Evolutionary conservation across 1,139 yeast species (phyloP), one percentile per base, ranked within the genome.

Genomic region (Taphrina flavorubra): DNA sequence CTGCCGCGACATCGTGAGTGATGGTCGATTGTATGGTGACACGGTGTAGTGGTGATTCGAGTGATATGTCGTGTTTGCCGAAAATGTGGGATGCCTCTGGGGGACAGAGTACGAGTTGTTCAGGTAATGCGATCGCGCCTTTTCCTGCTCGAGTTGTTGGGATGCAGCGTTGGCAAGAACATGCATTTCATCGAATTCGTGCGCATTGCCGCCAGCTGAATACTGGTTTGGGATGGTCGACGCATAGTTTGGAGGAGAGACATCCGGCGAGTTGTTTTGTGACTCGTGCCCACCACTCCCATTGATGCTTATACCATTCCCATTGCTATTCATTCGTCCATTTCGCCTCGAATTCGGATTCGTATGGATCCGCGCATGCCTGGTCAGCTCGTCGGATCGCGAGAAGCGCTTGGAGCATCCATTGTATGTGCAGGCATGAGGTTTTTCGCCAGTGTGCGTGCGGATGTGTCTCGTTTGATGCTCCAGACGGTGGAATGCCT

Each of bases 401-500:
- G 94, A 87, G 76, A 92, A 92, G 71, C 89, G 85, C 78, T 92
- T 92, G 70, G 85, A 81, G 78, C 98, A 92, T 0, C 96, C 96
- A 0, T 96, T 96, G 74, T 85, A 91, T 7, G 88, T 84, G 78
- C 98, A 92, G 60, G 86, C 86, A 76, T 92, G 97, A 31, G 97
- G 97, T 77, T 91, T 90, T 76, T 92, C 97, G 46, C 98, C 98
- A 0, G 98, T 92, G 77, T 92, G 98, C 6, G 97, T 92, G 71
- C 97, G 82, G 67, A 92, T 89, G 77, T 92, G 98, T 74, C 98
- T 85, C 18, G 97, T 92, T 77, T 91, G 97, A 78, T 92, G 98
- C 78, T 92, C 98, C 63, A 92, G 80, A 64, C 98, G 83, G 76
- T 91, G 96, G 77, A 92, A 92, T 0, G 97, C 96, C 80, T 92